Evolutionary conservation across 1,284 basidiomycete genomes (phyloP), one percentile per base, ranked within the genome.

Genomic region (Ganoderma meredithae): DNA sequence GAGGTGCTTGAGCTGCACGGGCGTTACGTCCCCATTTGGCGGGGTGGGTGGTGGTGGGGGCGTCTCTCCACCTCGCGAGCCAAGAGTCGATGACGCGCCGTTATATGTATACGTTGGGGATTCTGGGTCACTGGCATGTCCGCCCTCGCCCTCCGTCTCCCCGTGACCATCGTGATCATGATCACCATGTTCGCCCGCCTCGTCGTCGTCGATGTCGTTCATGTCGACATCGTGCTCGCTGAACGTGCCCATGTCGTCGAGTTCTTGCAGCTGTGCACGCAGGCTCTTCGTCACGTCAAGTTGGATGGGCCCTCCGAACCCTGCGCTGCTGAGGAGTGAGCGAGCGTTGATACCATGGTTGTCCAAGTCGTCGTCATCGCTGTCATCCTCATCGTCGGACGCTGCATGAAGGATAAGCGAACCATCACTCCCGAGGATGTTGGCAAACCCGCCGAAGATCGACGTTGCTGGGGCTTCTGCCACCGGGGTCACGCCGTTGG

Each of bases 211-310:
- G 39, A 74, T 71, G 63, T 75, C 71, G 39, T 71, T 70, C 69
- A 72, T 76, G 62, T 76, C 76, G 49, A 76, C 69, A 43, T 77
- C 76, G 33, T 76, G 72, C 39, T 77, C 75, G 67, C 71, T 70
- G 43, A 75, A 73, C 40, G 66, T 65, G 33, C 75, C 75, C 40
- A 83, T 81, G 36, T 76, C 82, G 74, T 91, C 88, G 65, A 88
- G 86, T 66, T 90, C 87, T 19, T 87, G 88, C 69, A 92, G 76
- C 74, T 87, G 87, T 36, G 86, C 85, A 75, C 86, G 87, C 64
- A 93, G 80, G 64, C 82, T 85, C 72, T 83, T 84, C 62, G 86
- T 85, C 60, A 86, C 82, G 77, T 89, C 86, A 75, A 64, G 83
- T 65, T 67, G 58, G 39, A 72, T 65, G 40, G 68, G 65, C n/a